These are phyloP conservation scores for Boletus subparvulus DNA, from an alignment of 768 basidiomycete species.

Conservation along the genomic window DNA sequence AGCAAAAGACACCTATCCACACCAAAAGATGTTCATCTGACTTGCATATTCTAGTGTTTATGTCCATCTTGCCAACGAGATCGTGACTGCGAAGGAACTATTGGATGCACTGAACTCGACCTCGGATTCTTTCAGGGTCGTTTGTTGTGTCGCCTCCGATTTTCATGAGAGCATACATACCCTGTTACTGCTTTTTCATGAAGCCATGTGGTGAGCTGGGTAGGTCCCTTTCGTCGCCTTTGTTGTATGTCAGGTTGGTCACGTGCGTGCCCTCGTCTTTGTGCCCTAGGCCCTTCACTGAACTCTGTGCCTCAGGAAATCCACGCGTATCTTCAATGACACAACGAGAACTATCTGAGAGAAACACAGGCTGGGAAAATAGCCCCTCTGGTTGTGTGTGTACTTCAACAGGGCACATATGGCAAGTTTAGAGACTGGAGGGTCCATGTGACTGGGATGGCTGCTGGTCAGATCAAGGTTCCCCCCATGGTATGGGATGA, in stretches of 20 bases:
- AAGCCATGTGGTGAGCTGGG: slow-evolving; percentile 12
- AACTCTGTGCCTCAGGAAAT: slow-evolving; percentile 3
- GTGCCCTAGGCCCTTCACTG: background rate
- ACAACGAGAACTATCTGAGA: slow-evolving; percentile 19
- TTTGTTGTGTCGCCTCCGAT: slow-evolving; percentile 23
- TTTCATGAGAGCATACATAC: slow-evolving; percentile 11
- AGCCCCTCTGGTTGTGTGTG: slow-evolving; percentile 10
- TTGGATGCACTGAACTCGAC: slow-evolving; percentile 13
- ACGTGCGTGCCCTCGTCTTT: background rate
- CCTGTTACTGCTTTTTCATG: slow-evolving; percentile 22
- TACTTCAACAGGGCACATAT: slow-evolving; percentile 21
- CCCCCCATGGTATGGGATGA: slow-evolving; percentile 15
- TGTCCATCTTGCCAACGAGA: slow-evolving; percentile 24
- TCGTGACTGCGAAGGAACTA: slow-evolving; percentile 22
- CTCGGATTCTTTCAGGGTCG: slow-evolving; percentile 13
- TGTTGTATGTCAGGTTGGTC: background rate
- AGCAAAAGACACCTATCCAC: background rate
- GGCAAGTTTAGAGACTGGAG: slow-evolving; percentile 23
- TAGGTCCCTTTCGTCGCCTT: background rate
- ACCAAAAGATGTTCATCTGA: background rate
- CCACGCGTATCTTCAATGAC: slow-evolving; percentile 3
- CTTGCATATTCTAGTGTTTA: background rate
- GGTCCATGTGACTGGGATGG: slow-evolving; percentile 10
- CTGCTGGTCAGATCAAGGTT: slow-evolving; percentile 23
- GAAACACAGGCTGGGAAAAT: slow-evolving; percentile 11